phyloP scores from a whole-genome alignment of 1,284 basidiomycete species.

The Melampsora americana region DNA sequence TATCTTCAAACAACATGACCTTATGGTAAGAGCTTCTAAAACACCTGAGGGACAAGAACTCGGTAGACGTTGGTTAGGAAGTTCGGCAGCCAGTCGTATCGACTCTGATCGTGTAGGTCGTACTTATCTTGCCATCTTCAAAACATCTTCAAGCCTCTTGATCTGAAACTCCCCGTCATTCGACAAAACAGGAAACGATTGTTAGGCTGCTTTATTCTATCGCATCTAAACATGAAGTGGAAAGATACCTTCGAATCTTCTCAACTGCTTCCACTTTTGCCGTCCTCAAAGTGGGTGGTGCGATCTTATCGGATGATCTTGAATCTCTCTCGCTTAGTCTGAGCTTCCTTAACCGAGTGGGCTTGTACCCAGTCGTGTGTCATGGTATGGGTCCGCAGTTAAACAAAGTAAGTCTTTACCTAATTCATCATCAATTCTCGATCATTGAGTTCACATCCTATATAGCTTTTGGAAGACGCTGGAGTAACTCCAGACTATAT shows the following conservation, averaged over 20 bases:
- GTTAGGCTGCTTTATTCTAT: conserved; percentile 86
- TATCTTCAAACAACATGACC: conserved; percentile 30
- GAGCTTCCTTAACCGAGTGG: conserved; percentile 88
- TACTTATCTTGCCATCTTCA: not conserved
- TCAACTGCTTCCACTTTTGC: conserved; percentile 63
- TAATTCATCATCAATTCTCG: no score
- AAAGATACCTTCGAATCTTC: conserved; percentile 92
- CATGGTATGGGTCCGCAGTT: conserved; percentile 93
- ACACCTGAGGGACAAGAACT: conserved; percentile 25
- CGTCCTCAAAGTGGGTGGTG: conserved; percentile 70
- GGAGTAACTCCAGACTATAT: conserved; percentile 91
- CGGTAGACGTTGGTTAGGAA: conserved; percentile 19
- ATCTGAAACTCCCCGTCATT: not conserved
- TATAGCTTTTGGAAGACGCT: conserved; percentile 76
- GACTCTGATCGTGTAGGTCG: conserved; percentile 29
- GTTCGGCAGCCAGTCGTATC: conserved; percentile 7
- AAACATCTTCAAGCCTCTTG: not conserved
- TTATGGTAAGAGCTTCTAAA: conserved; percentile 23
- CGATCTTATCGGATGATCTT: conserved; percentile 76
- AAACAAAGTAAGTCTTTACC: conserved; percentile 48
- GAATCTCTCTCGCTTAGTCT: conserved; percentile 87
- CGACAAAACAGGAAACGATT: conserved; percentile 36
- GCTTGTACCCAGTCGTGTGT: conserved; percentile 86
- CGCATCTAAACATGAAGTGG: conserved; percentile 89
- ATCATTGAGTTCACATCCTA: not conserved